Percentiles rank a stretch among this genome's conserved stretches.
Evolutionary conservation across 129 eudicot species (phyloP).

Genomic region (Artemisia annua): DNA sequence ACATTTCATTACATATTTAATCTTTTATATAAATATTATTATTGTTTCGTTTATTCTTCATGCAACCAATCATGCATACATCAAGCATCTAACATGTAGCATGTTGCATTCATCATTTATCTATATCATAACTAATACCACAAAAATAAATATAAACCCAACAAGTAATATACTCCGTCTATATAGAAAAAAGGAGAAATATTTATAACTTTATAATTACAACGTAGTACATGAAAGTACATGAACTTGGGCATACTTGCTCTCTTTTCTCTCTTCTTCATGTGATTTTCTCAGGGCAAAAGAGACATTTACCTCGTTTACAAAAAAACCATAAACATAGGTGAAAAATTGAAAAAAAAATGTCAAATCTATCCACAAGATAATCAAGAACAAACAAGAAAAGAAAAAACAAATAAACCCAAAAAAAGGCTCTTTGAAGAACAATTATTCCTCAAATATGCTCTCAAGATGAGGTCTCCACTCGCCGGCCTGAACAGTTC

Average conservation of each 20-base stretch:
- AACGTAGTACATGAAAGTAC: conserved; percentile 10
- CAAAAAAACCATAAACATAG: conserved; percentile 35
- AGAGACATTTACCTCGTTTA: conserved; percentile 41
- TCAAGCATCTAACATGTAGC: too few species aligned
- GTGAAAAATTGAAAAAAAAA: conserved; percentile 18
- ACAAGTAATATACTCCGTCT: too few species aligned
- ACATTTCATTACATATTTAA: too few species aligned
- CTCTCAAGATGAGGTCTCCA: conserved; percentile 78
- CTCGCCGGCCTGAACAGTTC: conserved; percentile 44
- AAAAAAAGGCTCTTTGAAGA: neutral
- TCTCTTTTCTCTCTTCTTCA: conserved; percentile 32
- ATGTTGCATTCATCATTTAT: too few species aligned
- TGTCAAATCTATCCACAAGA: conserved; percentile 35
- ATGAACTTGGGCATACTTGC: conserved; percentile 16
- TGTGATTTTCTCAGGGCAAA: conserved; percentile 32
- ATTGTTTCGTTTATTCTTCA: too few species aligned
- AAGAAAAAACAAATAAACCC: conserved; percentile 11
- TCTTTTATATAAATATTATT: too few species aligned
- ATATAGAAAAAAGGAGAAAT: too few species aligned
- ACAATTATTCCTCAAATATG: conserved; percentile 59
- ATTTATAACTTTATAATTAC: neutral
- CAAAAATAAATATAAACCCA: too few species aligned
- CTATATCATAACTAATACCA: too few species aligned
- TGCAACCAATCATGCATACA: too few species aligned
- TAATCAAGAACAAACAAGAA: conserved; percentile 3